Evolutionary conservation across 257 asterid species (phyloP).

Genomic region (Primulina eburnea): DNA sequence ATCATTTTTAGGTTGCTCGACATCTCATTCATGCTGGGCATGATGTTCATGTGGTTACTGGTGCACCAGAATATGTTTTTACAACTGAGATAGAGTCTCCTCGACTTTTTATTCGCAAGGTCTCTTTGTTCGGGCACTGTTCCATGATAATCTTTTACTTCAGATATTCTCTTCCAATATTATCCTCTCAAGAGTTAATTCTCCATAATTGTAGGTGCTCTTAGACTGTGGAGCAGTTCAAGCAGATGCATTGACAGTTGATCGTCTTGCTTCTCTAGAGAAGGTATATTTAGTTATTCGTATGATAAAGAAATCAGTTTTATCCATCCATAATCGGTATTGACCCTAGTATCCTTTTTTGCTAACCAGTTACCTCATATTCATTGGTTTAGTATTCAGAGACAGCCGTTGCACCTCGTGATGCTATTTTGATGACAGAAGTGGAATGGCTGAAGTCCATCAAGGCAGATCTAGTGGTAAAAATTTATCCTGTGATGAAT

Average conservation of each 20-base stretch:
- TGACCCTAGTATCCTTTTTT: slow-evolving; percentile 7
- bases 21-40: slow-evolving; percentile 91
- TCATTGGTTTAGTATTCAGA: slow-evolving; percentile 69
- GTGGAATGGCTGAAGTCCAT: slow-evolving; percentile 93
- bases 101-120: slow-evolving; percentile 85
- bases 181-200: neutral
- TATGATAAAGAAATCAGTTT: slow-evolving; percentile 1
- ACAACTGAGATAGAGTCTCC: slow-evolving; percentile 82
- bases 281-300: slow-evolving; percentile 42
- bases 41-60: slow-evolving; percentile 93
- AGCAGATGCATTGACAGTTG: slow-evolving; percentile 99
- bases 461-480: slow-evolving; percentile 94
- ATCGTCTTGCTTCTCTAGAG: slow-evolving; percentile 94
- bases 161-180: neutral
- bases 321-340: neutral
- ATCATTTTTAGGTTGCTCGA: slow-evolving; percentile 69
- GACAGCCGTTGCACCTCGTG: slow-evolving; percentile 97
- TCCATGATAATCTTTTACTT: neutral
- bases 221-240: slow-evolving; percentile 99
- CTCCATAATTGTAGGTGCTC: slow-evolving; percentile 52
- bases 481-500: neutral
- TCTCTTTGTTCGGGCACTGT: slow-evolving; percentile 22
- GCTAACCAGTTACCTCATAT: slow-evolving; percentile 15
- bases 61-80: slow-evolving; percentile 91
- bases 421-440: slow-evolving; percentile 72